Evolutionary conservation across 1,284 basidiomycete genomes (phyloP).

Genomic region (Phaffia rhodozyma): DNA sequence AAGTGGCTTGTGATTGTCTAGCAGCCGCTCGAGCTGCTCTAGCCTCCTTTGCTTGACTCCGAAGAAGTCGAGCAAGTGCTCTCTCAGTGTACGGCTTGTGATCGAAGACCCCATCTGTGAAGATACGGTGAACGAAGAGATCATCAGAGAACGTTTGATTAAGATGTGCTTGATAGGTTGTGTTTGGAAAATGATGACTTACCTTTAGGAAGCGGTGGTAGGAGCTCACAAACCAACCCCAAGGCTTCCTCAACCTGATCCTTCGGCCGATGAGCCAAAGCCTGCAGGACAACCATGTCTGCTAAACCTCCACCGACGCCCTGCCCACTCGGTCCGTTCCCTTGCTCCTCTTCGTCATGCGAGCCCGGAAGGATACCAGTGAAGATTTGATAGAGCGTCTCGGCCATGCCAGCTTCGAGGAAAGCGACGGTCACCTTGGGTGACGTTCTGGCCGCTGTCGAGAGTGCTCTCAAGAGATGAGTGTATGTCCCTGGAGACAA

Average conservation of each 20-base stretch:
- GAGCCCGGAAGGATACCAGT: constrained; percentile 74
- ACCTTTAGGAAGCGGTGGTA: constrained; percentile 73
- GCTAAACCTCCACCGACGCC: constrained; percentile 71
- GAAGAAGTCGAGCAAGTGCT: constrained; percentile 55
- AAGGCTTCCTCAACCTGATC: constrained; percentile 90
- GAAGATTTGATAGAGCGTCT: constrained; percentile 81
- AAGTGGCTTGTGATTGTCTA: constrained; percentile 3
- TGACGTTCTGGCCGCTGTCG: constrained; percentile 71
- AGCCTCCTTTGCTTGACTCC: constrained; percentile 66
- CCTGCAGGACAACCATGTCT: constrained; percentile 96
- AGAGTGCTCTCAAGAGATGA: constrained; percentile 69
- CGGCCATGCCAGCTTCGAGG: constrained; percentile 78
- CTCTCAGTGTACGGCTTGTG: constrained; percentile 81
- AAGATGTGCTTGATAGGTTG: background rate
- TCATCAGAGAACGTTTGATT: background rate
- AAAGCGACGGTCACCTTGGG: constrained; percentile 72
- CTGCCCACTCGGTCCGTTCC: constrained; percentile 46
- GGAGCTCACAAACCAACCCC: constrained; percentile 70
- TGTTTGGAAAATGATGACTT: background rate
- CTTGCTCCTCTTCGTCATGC: constrained; percentile 49
- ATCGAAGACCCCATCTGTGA: constrained; percentile 80
- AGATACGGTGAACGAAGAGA: background rate
- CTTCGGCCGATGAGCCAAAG: constrained; percentile 87
- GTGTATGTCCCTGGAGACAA: constrained; percentile 79
- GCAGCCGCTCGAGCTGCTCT: background rate